Evolutionary conservation across 2,329 filamentous ascomycete species (phyloP), one percentile per base, ranked within the genome.

Genomic region (Trichoderma endophyticum): DNA sequence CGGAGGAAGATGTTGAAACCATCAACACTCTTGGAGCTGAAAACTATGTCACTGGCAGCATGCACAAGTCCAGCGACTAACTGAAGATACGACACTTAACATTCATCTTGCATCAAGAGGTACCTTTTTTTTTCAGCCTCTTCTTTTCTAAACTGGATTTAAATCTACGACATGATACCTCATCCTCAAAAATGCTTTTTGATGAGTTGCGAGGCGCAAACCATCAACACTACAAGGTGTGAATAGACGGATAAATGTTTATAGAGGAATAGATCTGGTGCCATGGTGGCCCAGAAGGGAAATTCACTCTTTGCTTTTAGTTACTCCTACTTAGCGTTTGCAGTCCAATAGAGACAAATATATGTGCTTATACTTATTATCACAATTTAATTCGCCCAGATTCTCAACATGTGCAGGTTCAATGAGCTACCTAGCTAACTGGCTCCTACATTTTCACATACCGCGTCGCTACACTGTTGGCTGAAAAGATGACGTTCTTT

Each of bases 1-100:
- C 84, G 0, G 81, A 84, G 24, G 84, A 81, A 57, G 91, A 93
- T 77, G 86, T 93, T 84, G 80, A 85, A 76, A 82, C 43, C 4
- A 51, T 51, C 43, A 51, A 51, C 43, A 11, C 71, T 2, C 83
- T 94, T 66, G 79, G 77, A 43, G 90, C 93, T 78, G 92, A 94
- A 82, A 88, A 90, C 79, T 85, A 94, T 34, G 91, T 94, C 28
- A 94, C 92, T 14, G 91, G 82, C 75, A 79, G 76, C 74, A 82
- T 83, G 78, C 82, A 83, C 78, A 82, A 82, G 77, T 81, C 81
- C 48, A 60, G 73, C 32, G 81, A 83, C 75, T 83, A 72, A 80
- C 75, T 69, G 73, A 72, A 21, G 15, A 34, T 26, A 64, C 24
- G 68, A 48, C 9, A 11, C n/a, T 24, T 48, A 1, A 39, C 24